Evolutionary conservation across 2,329 filamentous ascomycete genomes (phyloP).

Genomic region (Paraphoma chrysanthemicola): DNA sequence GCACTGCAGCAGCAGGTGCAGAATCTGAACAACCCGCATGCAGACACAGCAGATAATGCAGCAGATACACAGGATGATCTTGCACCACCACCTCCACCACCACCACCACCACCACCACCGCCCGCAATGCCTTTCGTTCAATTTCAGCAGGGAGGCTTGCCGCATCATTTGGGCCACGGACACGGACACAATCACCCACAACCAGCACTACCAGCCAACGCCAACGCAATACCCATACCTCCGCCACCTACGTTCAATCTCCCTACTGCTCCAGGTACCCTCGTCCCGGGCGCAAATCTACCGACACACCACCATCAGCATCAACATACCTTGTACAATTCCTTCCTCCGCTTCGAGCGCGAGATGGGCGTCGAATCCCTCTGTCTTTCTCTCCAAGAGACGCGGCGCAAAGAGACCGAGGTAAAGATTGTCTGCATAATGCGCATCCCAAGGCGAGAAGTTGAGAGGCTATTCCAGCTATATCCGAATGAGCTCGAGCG

Average conservation of each 20-base stretch:
- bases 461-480: conserved; percentile 56
- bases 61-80: background rate
- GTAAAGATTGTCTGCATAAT: conserved; percentile 48
- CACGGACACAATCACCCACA: background rate
- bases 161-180: background rate
- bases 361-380: conserved; percentile 45
- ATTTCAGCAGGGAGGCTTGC: conserved; percentile 17
- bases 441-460: conserved; percentile 50
- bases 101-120: conserved; percentile 16
- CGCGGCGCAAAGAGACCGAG: conserved; percentile 28
- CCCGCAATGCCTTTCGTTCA: conserved; percentile 30
- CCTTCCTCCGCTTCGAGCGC: conserved; percentile 46
- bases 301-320: conserved; percentile 3
- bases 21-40: conserved; percentile 17
- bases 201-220: background rate
- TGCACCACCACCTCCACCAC: conserved; percentile 2
- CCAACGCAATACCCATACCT: background rate
- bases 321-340: conserved; percentile 28
- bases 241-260: conserved; percentile 8
- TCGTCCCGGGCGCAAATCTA: background rate
- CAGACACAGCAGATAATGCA: conserved; percentile 2
- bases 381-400: conserved; percentile 42
- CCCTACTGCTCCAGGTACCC: background rate
- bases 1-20: conserved; percentile 36
- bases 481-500: conserved; percentile 61